Evolutionary conservation across 2,329 filamentous ascomycete species (phyloP).

Genomic region (Colletotrichum sp.): DNA sequence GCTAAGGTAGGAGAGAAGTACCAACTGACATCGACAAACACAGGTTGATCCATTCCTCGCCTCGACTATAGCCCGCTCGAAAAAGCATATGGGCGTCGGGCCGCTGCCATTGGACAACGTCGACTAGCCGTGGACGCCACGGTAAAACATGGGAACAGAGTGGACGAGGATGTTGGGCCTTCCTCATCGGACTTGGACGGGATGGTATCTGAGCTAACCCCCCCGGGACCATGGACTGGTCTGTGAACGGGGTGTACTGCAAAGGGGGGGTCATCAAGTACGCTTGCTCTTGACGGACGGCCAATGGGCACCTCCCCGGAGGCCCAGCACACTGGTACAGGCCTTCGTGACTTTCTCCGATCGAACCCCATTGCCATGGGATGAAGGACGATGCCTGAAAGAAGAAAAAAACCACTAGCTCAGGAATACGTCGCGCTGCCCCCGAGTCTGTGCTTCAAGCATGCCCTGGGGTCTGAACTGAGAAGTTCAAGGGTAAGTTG

Average conservation of each 20-base stretch:
- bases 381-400: conserved; percentile 12
- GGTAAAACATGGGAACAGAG: conserved; percentile 15
- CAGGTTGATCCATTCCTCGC: conserved; percentile 17
- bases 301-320: conserved; percentile 17
- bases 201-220: conserved; percentile 9
- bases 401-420: conserved; percentile 1
- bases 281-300: neutral
- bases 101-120: conserved; percentile 3
- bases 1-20: neutral
- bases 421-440: neutral
- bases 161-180: conserved; percentile 5
- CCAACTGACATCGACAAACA: neutral
- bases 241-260: neutral
- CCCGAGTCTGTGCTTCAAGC: neutral
- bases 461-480: conserved; percentile 1
- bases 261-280: neutral
- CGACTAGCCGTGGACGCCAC: conserved; percentile 7
- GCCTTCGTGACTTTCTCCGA: conserved; percentile 5
- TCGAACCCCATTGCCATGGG: neutral
- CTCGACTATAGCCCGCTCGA: conserved; percentile 9
- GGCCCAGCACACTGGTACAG: conserved; percentile 12
- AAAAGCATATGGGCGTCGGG: conserved; percentile 4
- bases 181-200: neutral
- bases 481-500: neutral
- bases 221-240: neutral